Base-by-base conservation (phyloP, 805 yeast genomes). In the Barnettozyma botsteinii region DNA sequence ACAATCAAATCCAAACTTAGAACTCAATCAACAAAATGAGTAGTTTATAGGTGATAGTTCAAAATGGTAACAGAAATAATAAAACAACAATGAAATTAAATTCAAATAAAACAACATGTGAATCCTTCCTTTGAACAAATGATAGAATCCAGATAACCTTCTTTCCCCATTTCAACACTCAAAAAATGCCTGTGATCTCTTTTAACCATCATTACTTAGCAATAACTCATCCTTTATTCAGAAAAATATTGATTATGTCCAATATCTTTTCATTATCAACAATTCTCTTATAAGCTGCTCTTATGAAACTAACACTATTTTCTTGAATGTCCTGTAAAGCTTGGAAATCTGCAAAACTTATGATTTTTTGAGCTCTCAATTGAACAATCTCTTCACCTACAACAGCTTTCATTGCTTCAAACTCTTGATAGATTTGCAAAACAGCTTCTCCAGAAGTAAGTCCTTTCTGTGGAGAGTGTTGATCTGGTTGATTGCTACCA, bases 371-470 rank as follows among this genome's bases (percentile, higher is more conserved):
- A 22, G 47, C 33, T 15, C 57, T 35, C 25, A 54, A 28, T 12
- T 46, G 46, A 4, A 51, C 23, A 4, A 54, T 37, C 30, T 46
- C 47, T 32, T 54, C 56, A 19, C 36, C 43, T 3, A 54, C 53
- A 10, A 40, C 45, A 14, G 27, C 14, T 36, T 47, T 51, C 55
- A 54, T 52, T 19, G 30, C 24, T 33, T 51, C 54, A 37, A 47
- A 43, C 25, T 51, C 53, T 19, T 47, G 48, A 29, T 52, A 52
- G 12, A 52, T 48, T 7, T 37, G 41, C 27, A 52, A 33, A 7
- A 51, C 40, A 2, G 57, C 50, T 14, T 52, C 56, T 4, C 57
- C 57, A 7, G 52, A 37, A 13, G 47, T n/a, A n/a, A n/a, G n/a
- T n/a, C n/a, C n/a, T n/a, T n/a, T n/a, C n/a, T n/a, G n/a, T 19